Base-by-base conservation (phyloP, 441 rosid species). In the Jatropha podagrica region DNA sequence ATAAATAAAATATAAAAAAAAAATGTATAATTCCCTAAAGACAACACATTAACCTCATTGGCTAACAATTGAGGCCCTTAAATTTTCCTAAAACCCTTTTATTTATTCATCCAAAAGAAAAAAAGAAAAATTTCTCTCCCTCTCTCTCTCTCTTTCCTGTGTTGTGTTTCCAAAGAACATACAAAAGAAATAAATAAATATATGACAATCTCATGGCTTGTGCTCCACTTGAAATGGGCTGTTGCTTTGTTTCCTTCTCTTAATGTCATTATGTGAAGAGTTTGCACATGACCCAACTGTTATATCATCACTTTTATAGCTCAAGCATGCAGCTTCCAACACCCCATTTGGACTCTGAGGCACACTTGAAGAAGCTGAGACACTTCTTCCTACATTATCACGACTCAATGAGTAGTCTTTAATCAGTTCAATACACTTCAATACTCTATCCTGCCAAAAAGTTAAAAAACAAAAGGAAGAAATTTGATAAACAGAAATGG, bases 281-380 rank as follows among this genome's bases (percentile, higher is more conserved):
- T 77, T 82, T 60, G 83, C 82, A 77, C 83, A 78, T 68, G 82
- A 82, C 64, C 86, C 90, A 66, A 73, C 83, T 14, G 83, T 41
- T 6, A 77, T 76, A 54, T 86, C 88, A 72, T 87, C 85, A 44
- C 81, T 86, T 83, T 83, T 88, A 71, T 79, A 87, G 85, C 90
- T 88, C 83, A 90, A 77, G 83, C 90, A 85, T 69, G 91, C 85
- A 0, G 88, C 89, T 70, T 88, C 94, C 74, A 90, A 74, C 74
- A 90, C 92, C 78, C 92, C 90, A 27, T 80, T 85, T 55, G 95
- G 95, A 74, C 92, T 90, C 12, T 78, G 85, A 1, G 92, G 88
- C 72, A 85, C 79, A 40, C 78, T 71, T 62, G 81, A 42, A 13
- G 55, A 51, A 65, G 17, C 73, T 60, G 82, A 65, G 54, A 56